Percentiles rank a stretch among this genome's conserved stretches.
These are phyloP conservation scores for Kazachstania africana DNA, from an alignment of 805 yeast genomes.

Conservation along the genomic window DNA sequence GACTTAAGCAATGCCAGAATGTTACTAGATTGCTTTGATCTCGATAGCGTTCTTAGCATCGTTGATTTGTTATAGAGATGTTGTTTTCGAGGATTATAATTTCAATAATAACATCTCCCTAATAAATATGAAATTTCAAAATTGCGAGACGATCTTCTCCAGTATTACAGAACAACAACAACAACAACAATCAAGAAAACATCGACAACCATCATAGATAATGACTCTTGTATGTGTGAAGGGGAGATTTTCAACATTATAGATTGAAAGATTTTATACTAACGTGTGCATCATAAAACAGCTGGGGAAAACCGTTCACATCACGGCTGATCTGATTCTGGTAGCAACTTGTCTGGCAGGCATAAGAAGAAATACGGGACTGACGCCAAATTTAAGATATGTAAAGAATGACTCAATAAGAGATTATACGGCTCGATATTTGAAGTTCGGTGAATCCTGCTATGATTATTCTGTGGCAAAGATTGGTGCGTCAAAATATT, in stretches of 20 bases:
- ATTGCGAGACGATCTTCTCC: too few species aligned
- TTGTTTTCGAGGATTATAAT: too few species aligned
- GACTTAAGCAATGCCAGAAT: too few species aligned
- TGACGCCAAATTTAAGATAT: constrained; percentile 42
- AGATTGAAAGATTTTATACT: too few species aligned
- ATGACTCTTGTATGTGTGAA: too few species aligned
- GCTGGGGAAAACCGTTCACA: constrained; percentile 40
- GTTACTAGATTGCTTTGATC: too few species aligned
- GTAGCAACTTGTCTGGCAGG: constrained; percentile 64
- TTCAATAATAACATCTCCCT: too few species aligned
- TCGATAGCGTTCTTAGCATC: constrained; percentile 2
- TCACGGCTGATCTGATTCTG: constrained; percentile 46
- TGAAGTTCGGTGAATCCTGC: constrained; percentile 76
- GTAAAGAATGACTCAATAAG: constrained; percentile 37
- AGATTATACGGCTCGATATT: constrained; percentile 49
- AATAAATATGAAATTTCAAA: too few species aligned
- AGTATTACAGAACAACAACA: too few species aligned
- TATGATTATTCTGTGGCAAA: constrained; percentile 62
- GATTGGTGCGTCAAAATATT: constrained; percentile 63
- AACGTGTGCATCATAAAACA: background rate
- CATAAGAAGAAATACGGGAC: constrained; percentile 59
- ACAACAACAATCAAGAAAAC: too few species aligned
- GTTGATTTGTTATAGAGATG: background rate
- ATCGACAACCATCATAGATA: too few species aligned
- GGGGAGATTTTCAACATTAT: too few species aligned